These are phyloP conservation scores for Rhizophlyctis rosea DNA, from an alignment of 192 early-diverging fungal genomes.

Conservation along the genomic window DNA sequence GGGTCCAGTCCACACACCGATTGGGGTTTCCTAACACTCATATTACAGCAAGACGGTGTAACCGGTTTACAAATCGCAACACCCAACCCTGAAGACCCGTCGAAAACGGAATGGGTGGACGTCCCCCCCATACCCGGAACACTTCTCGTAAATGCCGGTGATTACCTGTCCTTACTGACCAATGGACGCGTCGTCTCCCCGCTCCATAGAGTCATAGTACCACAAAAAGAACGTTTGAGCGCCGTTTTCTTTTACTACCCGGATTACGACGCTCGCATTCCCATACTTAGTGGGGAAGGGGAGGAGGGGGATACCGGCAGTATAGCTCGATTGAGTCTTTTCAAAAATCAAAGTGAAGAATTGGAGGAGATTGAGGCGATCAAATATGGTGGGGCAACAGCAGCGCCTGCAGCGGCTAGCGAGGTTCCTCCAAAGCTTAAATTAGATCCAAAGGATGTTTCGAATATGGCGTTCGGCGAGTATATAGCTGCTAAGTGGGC, in stretches of 20 bases:
- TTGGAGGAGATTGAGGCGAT: slow-evolving; percentile 1
- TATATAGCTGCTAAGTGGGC: slow-evolving; percentile 34
- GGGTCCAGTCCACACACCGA: slow-evolving; percentile 47
- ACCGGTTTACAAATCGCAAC: slow-evolving; percentile 50
- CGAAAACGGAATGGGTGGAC: slow-evolving; percentile 45
- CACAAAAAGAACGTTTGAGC: slow-evolving; percentile 44
- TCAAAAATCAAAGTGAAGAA: slow-evolving; percentile 19
- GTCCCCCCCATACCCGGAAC: slow-evolving; percentile 43
- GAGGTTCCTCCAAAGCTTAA: too few relatives aligned
- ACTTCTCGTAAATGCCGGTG: slow-evolving; percentile 61
- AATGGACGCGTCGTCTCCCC: slow-evolving; percentile 47
- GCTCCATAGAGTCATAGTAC: slow-evolving; percentile 56
- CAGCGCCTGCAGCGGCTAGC: too few relatives aligned
- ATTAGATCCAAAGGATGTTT: too few relatives aligned
- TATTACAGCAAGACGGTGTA: slow-evolving; percentile 42
- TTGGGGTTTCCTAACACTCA: slow-evolving; percentile 64
- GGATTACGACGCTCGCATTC: slow-evolving; percentile 40
- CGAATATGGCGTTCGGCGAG: too few relatives aligned
- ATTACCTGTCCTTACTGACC: slow-evolving; percentile 58
- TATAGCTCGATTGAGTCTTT: slow-evolving; percentile 22
- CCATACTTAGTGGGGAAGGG: too few relatives aligned
- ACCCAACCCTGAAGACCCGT: too few relatives aligned
- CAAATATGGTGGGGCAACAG: too few relatives aligned
- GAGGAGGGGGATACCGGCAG: not conserved
- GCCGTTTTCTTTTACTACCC: slow-evolving; percentile 67